Evolutionary conservation across 169 alveolate species (phyloP), one percentile per base, ranked within the genome.

Genomic region (Plasmodium gonderi): DNA sequence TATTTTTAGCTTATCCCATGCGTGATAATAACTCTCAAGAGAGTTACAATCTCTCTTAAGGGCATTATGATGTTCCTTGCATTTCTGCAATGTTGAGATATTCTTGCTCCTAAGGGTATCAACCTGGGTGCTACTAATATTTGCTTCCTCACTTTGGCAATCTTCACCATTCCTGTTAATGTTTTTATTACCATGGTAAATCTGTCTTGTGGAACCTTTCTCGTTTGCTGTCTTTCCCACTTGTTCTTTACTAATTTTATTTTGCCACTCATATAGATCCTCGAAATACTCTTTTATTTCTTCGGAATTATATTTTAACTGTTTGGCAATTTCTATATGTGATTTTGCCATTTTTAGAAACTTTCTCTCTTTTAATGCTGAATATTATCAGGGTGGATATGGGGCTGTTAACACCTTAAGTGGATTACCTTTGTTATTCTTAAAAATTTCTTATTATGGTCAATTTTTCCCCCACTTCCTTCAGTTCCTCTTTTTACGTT

Each of bases 241-340:
- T 69, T 54, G 85, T 23, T 87, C 79, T 44, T 75, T 72, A 31
- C 64, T 38, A 20, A 90, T 68, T 17, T 78, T 79, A 69, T 40
- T 79, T 90, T 90, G 94, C 94, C 94, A 90, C 29, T 4, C 47
- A 23, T 90, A 90, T n/a, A 90, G 82, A 38, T 90, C 94, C 47
- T 90, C 94, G 40, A 90, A 90, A 69, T 90, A 90, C 12, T 90
- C 82, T 69, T 68, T 69, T 69, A 90, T 77, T 42, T 90, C 94
- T 31, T 33, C 64, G n/a, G 94, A 90, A 68, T 90, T 90, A 45
- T 90, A 69, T 45, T 90, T 78, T 47, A 90, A 69, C 77, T 90
- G 94, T 51, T 90, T 90, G 47, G 94, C 94, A 64, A 90, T 90
- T 90, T 90, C 94, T 6, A 67, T 33, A 33, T 90, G 90, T 12